phyloP scores from a whole-genome alignment of 2,329 filamentous ascomycete genomes.

The Amauroascus niger region DNA sequence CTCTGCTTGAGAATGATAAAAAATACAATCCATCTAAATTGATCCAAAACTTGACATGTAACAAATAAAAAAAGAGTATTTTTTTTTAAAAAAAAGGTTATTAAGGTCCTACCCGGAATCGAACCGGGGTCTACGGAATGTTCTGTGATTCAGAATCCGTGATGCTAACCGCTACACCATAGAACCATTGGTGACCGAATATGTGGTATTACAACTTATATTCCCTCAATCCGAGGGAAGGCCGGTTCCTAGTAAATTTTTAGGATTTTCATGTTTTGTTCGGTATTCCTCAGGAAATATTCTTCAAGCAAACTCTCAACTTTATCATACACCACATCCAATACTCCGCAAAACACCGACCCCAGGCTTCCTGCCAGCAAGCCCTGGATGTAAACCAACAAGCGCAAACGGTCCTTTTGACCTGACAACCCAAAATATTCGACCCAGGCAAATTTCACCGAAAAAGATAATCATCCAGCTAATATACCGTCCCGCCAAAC shows the following conservation, averaged over 20 bases:
- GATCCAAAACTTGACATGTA: background rate
- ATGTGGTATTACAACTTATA: no score
- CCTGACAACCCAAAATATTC: background rate
- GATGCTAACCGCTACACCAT: conserved; percentile 10
- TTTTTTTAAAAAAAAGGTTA: background rate
- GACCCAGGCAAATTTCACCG: background rate
- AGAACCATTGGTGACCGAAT: conserved; percentile 6
- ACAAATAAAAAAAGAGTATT: background rate
- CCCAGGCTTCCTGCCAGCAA: background rate
- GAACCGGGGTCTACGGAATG: conserved; percentile 7
- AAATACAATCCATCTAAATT: no score
- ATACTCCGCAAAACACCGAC: background rate
- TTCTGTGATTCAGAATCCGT: conserved; percentile 1
- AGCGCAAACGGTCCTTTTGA: background rate
- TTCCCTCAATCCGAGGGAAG: no score
- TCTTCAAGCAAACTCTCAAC: no score
- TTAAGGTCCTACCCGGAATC: conserved; percentile 8
- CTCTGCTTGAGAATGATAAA: no score
- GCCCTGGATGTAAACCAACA: background rate
- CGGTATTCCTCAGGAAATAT: no score
- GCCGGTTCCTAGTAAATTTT: no score
- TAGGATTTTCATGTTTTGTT: no score
- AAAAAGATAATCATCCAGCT: background rate
- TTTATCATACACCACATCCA: no score
- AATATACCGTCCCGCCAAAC: conserved; percentile 48